These are phyloP conservation scores for Dalbergia cochinchinensis DNA, from an alignment of 306 rosid genomes.

Conservation along the genomic window DNA sequence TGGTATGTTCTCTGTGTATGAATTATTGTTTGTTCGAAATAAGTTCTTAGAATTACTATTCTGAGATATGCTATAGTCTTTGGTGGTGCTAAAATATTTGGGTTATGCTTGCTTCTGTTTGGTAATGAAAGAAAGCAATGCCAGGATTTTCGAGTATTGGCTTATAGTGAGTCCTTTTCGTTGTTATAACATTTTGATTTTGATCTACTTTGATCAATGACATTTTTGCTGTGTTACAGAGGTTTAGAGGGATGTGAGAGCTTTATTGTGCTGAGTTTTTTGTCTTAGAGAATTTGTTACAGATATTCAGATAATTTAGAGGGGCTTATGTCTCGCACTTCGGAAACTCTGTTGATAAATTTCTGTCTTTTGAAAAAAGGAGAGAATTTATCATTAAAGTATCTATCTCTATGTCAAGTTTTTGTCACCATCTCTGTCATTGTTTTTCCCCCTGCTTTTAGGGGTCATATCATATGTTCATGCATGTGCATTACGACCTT, in stretches of 20 bases:
- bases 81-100: constrained; percentile 23
- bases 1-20: constrained; percentile 45
- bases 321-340: not conserved
- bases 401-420: constrained; percentile 17
- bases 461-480: constrained; percentile 38
- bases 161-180: constrained; percentile 23
- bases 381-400: constrained; percentile 22
- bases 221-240: constrained; percentile 24
- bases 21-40: constrained; percentile 25
- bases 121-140: constrained; percentile 38
- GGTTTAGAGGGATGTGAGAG: constrained; percentile 18
- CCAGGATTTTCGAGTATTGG: constrained; percentile 32
- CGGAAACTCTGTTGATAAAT: constrained; percentile 8
- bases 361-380: constrained; percentile 18
- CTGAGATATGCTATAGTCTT: constrained; percentile 37
- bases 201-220: constrained; percentile 22
- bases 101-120: constrained; percentile 32
- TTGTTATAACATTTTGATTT: constrained; percentile 34
- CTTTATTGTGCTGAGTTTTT: constrained; percentile 26
- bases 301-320: constrained; percentile 32
- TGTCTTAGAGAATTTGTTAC: constrained; percentile 35
- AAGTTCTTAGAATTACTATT: constrained; percentile 5
- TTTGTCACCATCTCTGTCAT: constrained; percentile 32
- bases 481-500: constrained; percentile 24
- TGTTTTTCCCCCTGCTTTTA: constrained; percentile 9